Evolutionary conservation across 352 stramenopile species (phyloP).

Genomic region (Detonula confervacea): DNA sequence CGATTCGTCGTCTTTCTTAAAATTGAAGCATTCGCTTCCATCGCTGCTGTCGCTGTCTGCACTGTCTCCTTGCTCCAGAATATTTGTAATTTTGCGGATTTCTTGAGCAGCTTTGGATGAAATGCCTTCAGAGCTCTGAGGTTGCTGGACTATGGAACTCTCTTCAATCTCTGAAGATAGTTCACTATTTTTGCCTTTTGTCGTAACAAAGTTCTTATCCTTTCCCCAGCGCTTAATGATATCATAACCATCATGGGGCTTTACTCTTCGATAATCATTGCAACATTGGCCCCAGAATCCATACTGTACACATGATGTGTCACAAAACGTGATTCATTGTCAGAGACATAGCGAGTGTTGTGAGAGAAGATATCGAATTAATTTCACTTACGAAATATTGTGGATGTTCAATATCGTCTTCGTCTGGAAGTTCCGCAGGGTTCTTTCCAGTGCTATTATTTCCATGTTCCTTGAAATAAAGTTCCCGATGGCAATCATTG

Average conservation of each 20-base stretch:
- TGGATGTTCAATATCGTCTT: slow-evolving; percentile 50
- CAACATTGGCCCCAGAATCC: slow-evolving; percentile 91
- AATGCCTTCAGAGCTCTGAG: too few species aligned
- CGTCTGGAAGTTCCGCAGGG: neutral
- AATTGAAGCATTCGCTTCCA: slow-evolving; percentile 35
- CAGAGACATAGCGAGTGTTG: too few species aligned
- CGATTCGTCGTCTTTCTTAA: slow-evolving; percentile 23
- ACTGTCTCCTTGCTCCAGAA: slow-evolving; percentile 40
- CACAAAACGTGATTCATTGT: too few species aligned
- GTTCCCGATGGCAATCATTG: neutral
- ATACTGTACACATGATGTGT: too few species aligned
- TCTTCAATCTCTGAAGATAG: neutral
- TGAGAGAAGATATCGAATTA: too few species aligned
- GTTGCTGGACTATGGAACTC: slow-evolving; percentile 54
- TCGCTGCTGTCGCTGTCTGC: slow-evolving; percentile 57
- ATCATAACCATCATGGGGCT: slow-evolving; percentile 86
- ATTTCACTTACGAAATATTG: too few species aligned
- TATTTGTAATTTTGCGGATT: slow-evolving; percentile 29
- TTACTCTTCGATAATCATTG: slow-evolving; percentile 88
- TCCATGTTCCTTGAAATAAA: too few species aligned
- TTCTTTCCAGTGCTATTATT: too few species aligned
- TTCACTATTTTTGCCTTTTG: slow-evolving; percentile 49
- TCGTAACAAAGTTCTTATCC: slow-evolving; percentile 39
- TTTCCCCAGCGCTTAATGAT: slow-evolving; percentile 40
- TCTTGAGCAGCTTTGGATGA: slow-evolving; percentile 48